Evolutionary conservation across 148 eudicot species (phyloP).

Genomic region (Spergularia bocconei): DNA sequence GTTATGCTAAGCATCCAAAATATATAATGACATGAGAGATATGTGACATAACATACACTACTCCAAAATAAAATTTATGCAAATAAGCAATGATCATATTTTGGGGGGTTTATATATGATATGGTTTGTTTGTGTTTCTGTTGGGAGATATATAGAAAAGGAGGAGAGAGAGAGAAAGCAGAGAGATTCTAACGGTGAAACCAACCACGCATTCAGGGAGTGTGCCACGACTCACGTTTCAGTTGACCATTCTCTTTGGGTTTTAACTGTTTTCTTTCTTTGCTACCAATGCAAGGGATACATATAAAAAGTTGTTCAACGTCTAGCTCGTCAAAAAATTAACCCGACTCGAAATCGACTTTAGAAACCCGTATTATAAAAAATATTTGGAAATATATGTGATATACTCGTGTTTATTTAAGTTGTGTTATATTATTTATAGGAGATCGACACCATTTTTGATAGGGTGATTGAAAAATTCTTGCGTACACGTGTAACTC

Average conservation of each 20-base stretch:
- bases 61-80: neutral
- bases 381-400: no score
- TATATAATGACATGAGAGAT: neutral
- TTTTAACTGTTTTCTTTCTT: neutral
- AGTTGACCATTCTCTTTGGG: slow-evolving; percentile 12
- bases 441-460: no score
- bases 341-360: no score
- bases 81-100: no score
- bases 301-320: no score
- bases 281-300: neutral
- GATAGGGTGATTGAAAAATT: no score
- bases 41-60: neutral
- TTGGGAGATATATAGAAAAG: slow-evolving; percentile 1
- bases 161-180: neutral
- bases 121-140: neutral
- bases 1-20: neutral
- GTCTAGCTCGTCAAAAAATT: no score
- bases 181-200: slow-evolving; percentile 25
- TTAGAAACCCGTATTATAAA: no score
- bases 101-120: neutral
- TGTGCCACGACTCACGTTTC: slow-evolving; percentile 12
- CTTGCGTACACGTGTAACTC: no score
- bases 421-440: no score
- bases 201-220: slow-evolving; percentile 15
- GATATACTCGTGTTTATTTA: no score